phyloP scores from a whole-genome alignment of 345 rosid genomes.

The Linum tenue region DNA sequence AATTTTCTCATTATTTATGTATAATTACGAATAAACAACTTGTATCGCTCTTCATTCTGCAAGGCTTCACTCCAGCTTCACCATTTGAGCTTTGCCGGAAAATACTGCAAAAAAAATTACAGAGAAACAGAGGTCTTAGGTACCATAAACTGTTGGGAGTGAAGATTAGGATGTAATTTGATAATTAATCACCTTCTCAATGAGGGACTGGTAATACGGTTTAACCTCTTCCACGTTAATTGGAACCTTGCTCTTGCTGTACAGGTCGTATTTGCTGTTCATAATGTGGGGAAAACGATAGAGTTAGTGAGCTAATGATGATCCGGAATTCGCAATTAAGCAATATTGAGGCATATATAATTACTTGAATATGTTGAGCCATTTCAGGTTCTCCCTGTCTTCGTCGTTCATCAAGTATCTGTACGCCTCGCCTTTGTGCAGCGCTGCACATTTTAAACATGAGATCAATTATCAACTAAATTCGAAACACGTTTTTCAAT shows the following conservation, averaged over 20 bases:
- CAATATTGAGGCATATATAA: too few relatives aligned
- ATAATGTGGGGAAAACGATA: too few relatives aligned
- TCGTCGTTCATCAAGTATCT: constrained; percentile 4
- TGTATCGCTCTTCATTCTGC: neutral
- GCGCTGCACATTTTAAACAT: neutral
- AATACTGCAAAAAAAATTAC: constrained; percentile 23
- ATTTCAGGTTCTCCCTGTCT: constrained; percentile 2
- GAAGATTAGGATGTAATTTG: too few relatives aligned
- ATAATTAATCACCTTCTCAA: constrained; percentile 28
- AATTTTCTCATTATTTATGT: too few relatives aligned
- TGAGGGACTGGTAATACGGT: constrained; percentile 55
- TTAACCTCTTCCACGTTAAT: constrained; percentile 52
- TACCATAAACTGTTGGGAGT: too few relatives aligned
- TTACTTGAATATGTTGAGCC: constrained; percentile 4
- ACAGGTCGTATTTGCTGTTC: constrained; percentile 55
- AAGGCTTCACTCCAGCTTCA: constrained; percentile 5
- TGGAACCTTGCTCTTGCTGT: constrained; percentile 55
- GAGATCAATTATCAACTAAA: too few relatives aligned
- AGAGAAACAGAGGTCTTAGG: too few relatives aligned
- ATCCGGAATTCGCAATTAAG: too few relatives aligned
- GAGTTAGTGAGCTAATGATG: too few relatives aligned
- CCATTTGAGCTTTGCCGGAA: constrained; percentile 36
- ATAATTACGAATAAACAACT: too few relatives aligned
- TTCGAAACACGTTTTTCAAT: too few relatives aligned
- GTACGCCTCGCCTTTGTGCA: constrained; percentile 1